These are phyloP conservation scores for Viola odorata DNA, from an alignment of 345 rosid species.

Conservation along the genomic window DNA sequence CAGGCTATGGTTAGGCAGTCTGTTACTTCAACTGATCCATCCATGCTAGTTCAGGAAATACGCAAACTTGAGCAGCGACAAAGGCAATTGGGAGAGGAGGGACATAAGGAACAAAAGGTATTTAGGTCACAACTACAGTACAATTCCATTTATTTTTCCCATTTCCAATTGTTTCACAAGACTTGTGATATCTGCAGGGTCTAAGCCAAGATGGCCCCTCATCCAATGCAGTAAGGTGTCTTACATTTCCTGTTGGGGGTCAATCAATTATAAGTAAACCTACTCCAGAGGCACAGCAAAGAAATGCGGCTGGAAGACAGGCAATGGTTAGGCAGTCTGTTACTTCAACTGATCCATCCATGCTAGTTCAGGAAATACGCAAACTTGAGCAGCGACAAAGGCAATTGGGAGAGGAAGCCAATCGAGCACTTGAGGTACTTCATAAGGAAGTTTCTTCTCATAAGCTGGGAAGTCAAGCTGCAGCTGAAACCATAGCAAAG, in stretches of 20 bases:
- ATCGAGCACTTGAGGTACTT: constrained; percentile 81
- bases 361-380: constrained; percentile 75
- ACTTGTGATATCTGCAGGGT: constrained; percentile 36
- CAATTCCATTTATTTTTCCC: neutral
- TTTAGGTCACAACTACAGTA: neutral
- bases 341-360: constrained; percentile 66
- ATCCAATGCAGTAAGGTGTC: constrained; percentile 64
- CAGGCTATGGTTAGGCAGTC: constrained; percentile 58
- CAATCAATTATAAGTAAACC: constrained; percentile 35
- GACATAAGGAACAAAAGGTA: constrained; percentile 82
- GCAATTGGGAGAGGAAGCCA: constrained; percentile 89
- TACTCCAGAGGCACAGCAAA: constrained; percentile 33
- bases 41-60: constrained; percentile 72
- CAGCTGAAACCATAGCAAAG: constrained; percentile 70
- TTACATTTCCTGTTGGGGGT: constrained; percentile 46
- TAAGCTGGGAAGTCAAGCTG: constrained; percentile 69
- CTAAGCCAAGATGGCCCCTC: constrained; percentile 53
- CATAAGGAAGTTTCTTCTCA: constrained; percentile 88
- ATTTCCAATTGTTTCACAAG: constrained; percentile 3
- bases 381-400: constrained; percentile 77
- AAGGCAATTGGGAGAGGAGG: constrained; percentile 80
- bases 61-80: constrained; percentile 79
- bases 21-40: constrained; percentile 60
- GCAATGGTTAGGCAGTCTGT: constrained; percentile 52
- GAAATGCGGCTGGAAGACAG: constrained; percentile 39